Conservation (phyloP, 2,329 filamentous ascomycete species). For the Cordyceps cicadae region DNA sequence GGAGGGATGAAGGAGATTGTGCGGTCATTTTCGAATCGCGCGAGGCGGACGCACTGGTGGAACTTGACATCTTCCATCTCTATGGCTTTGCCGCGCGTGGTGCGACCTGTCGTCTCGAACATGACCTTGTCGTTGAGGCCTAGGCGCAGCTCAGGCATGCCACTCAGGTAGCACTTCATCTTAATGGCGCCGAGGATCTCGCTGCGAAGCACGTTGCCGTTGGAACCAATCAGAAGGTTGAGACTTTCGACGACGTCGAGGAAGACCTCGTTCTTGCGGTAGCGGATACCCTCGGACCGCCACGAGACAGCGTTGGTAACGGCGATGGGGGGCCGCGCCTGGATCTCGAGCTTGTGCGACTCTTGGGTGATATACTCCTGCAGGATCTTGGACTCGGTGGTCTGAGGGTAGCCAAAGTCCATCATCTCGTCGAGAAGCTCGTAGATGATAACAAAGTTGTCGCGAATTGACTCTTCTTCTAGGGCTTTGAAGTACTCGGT, state of each 20-base stretch:
- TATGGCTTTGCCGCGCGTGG: conserved; percentile 90
- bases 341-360: conserved; percentile 95
- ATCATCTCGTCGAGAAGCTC: conserved; percentile 99
- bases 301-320: conserved; percentile 98
- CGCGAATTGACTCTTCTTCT: conserved; percentile 95
- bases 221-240: conserved; percentile 88
- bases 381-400: conserved; percentile 94
- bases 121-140: conserved; percentile 99
- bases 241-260: conserved; percentile 94
- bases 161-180: conserved; percentile 99
- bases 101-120: conserved; percentile 95
- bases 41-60: conserved; percentile 93
- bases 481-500: conserved; percentile 99
- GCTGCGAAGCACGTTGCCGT: conserved; percentile 88
- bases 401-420: conserved; percentile 99
- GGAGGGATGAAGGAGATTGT: conserved; percentile 99
- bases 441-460: conserved; percentile 99
- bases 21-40: conserved; percentile 94
- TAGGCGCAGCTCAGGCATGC: conserved; percentile 91
- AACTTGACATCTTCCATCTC: conserved; percentile 99
- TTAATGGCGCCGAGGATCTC: conserved; percentile 97
- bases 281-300: conserved; percentile 95
- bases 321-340: conserved; percentile 90
- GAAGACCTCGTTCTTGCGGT: conserved; percentile 99
- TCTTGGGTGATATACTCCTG: conserved; percentile 99